Base-by-base conservation (phyloP, 2,329 filamentous ascomycete genomes). In the Calonectria pteridis region DNA sequence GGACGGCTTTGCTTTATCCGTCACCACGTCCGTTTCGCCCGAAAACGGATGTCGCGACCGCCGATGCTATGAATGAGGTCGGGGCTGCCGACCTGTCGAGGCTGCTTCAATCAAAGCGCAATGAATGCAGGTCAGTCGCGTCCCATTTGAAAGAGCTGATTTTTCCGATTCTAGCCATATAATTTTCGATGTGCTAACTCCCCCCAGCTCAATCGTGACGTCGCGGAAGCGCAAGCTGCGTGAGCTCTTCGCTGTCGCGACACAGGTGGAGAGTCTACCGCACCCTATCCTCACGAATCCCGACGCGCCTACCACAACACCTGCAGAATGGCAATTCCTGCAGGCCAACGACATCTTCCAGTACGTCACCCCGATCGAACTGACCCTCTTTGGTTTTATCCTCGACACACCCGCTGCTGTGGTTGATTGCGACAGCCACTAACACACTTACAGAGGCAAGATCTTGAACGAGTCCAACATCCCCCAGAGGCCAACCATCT, bases 161-260 rank as follows among this genome's bases (percentile, higher is more conserved):
- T 88, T 86, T 87, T 87, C 85, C 87, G 87, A 88, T 88, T 79
- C 82, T 79, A 84, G 85, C 78, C 83, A 86, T 90, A 77, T 83
- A 69, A 79, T 81, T 85, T 87, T 86, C 66, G 81, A 74, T 72
- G 71, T 88, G 81, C 85, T 91, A 76, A 91, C 83, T 50, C 29
- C 75, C 75, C 78, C 73, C 83, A 94, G 92, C 87, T 89, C 90
- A 90, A 93, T 93, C 90, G 91, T 94, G 89, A 90, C 90, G 86
- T 95, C 94, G 89, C 94, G 94, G 86, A 97, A 97, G 91, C 93
- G 95, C 86, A 97, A 97, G 89, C 90, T 98, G 84, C 93, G 93
- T 84, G 94, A 97, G 88, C 91, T 98, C 81, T 98, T 94, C 88
- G 90, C 91, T 80, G 91, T 94, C 89, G 93, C 94, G 88, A 94